Conservation (phyloP, 2,329 filamentous ascomycete genomes). For the Didymella arachidicola region DNA sequence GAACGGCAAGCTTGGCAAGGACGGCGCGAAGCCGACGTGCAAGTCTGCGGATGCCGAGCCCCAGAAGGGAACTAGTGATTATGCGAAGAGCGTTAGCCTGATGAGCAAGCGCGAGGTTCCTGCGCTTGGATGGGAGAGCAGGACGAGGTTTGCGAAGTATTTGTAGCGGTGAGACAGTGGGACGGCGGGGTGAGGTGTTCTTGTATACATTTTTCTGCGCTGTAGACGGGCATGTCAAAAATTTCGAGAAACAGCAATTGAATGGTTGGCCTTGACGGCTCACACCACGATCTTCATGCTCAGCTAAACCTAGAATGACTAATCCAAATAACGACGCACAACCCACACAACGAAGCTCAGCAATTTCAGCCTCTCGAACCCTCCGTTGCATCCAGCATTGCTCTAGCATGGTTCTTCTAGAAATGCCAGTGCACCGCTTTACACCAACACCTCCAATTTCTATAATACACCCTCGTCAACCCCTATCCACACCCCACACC, state of each 20-base stretch:
- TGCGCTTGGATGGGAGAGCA: constrained; percentile 12
- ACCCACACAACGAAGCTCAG: too few relatives aligned
- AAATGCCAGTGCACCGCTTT: too few relatives aligned
- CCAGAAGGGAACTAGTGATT: constrained; percentile 53
- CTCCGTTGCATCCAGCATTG: too few relatives aligned
- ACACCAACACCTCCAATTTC: too few relatives aligned
- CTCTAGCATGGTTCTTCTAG: too few relatives aligned
- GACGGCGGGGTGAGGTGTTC: background rate
- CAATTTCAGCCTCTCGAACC: too few relatives aligned
- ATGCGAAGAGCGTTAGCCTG: constrained; percentile 47
- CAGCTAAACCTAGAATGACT: too few relatives aligned
- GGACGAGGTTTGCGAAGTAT: constrained; percentile 16
- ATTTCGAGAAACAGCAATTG: background rate
- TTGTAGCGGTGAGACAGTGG: background rate
- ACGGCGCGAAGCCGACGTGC: constrained; percentile 44
- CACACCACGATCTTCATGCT: background rate
- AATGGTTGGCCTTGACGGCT: background rate
- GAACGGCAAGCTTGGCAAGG: constrained; percentile 47
- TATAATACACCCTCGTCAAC: too few relatives aligned
- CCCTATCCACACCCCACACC: too few relatives aligned
- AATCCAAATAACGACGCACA: too few relatives aligned
- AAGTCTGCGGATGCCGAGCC: constrained; percentile 54
- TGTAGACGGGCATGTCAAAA: background rate
- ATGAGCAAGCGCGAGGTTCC: constrained; percentile 31
- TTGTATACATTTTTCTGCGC: constrained; percentile 5